These are phyloP conservation scores for Trichoderma aggressivum DNA, from an alignment of 2,329 filamentous ascomycete genomes.

Conservation along the genomic window DNA sequence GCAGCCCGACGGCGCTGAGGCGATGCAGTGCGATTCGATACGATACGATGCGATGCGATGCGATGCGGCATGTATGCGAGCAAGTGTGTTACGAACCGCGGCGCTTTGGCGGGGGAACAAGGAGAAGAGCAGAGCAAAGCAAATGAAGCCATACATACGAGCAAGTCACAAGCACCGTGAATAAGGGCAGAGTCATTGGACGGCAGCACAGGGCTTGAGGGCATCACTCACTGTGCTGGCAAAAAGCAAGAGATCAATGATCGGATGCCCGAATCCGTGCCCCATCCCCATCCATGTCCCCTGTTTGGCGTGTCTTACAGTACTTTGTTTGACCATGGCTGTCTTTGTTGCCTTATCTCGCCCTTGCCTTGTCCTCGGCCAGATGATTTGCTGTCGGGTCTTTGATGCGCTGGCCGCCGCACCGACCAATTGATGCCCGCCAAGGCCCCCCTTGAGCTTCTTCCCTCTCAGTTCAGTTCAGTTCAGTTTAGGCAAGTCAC, in stretches of 20 bases:
- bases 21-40: not conserved
- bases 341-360: not conserved
- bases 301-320: too few relatives aligned
- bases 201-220: not conserved
- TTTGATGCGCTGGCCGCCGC: constrained; percentile 5
- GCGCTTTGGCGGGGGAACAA: not conserved
- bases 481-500: not conserved
- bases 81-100: not conserved
- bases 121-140: not conserved
- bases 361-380: not conserved
- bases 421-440: constrained; percentile 8
- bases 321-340: not conserved
- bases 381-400: constrained; percentile 6
- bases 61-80: not conserved
- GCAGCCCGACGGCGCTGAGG: constrained; percentile 7
- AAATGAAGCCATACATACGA: not conserved
- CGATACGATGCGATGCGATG: not conserved
- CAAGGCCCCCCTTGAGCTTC: not conserved
- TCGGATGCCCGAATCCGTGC: not conserved
- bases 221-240: not conserved
- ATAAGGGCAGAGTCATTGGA: not conserved
- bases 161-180: not conserved
- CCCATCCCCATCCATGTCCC: too few relatives aligned
- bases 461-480: not conserved
- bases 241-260: not conserved